Conservation (phyloP, 2,329 filamentous ascomycete genomes). For the Eurotiales sp. region DNA sequence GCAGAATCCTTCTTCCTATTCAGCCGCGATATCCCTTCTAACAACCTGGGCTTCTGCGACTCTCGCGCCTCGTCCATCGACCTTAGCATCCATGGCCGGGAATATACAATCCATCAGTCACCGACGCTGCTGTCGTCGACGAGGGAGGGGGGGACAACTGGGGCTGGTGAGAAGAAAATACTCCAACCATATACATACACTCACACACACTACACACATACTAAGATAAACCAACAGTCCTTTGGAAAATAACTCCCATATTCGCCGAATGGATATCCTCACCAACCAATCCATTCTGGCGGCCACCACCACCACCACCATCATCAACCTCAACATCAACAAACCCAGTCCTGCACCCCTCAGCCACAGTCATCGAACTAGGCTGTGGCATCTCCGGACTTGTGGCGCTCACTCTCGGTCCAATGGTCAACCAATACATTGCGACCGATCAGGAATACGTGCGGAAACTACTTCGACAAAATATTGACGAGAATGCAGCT, state of each 20-base stretch:
- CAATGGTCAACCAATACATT: conserved; percentile 61
- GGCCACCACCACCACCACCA: too few relatives aligned
- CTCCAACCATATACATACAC: not conserved
- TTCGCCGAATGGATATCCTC: conserved; percentile 77
- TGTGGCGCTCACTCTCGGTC: conserved; percentile 65
- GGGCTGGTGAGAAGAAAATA: conserved; percentile 55
- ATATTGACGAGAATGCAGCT: conserved; percentile 54
- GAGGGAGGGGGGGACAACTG: conserved; percentile 68
- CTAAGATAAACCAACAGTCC: conserved; percentile 49
- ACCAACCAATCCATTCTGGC: conserved; percentile 55
- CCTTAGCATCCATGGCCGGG: conserved; percentile 63
- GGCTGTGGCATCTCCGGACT: conserved; percentile 85
- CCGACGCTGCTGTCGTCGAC: conserved; percentile 75
- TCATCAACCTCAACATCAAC: too few relatives aligned
- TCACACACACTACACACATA: not conserved
- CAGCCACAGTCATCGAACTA: conserved; percentile 70
- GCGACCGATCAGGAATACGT: conserved; percentile 90
- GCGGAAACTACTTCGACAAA: conserved; percentile 68
- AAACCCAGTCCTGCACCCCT: conserved; percentile 48
- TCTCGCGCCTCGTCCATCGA: conserved; percentile 62
- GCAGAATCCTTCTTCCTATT: conserved; percentile 86
- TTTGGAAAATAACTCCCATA: conserved; percentile 86
- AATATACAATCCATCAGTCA: conserved; percentile 77
- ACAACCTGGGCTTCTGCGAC: conserved; percentile 82
- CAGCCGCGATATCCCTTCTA: conserved; percentile 67